phyloP scores from a whole-genome alignment of 805 yeast genomes.

The Pichia gijzeniarum region DNA sequence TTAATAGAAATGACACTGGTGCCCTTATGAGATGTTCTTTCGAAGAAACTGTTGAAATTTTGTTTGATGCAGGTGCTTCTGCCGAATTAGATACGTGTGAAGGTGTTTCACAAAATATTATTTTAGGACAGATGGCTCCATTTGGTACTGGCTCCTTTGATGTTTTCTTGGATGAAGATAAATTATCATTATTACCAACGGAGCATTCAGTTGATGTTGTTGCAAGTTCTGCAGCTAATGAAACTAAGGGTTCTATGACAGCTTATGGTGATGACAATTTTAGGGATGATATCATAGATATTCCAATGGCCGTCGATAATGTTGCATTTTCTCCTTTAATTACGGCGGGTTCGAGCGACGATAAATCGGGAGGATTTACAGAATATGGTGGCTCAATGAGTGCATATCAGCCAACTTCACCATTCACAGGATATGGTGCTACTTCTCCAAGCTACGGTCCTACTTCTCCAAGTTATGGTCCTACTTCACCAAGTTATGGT shows the following conservation, averaged over 20 bases:
- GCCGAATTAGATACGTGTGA: constrained; percentile 98
- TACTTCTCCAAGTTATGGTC: constrained; percentile 43
- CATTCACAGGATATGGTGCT: constrained; percentile 44
- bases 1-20: constrained; percentile 97
- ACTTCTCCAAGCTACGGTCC: constrained; percentile 42
- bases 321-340: constrained; percentile 91
- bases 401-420: constrained; percentile 45
- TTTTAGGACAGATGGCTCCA: constrained; percentile 97
- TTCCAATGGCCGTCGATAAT: constrained; percentile 41
- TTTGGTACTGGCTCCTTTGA: constrained; percentile 98
- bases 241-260: constrained; percentile 78
- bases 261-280: constrained; percentile 74
- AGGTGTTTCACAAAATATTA: constrained; percentile 97
- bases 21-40: constrained; percentile 99
- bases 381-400: constrained; percentile 65
- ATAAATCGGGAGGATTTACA: constrained; percentile 75
- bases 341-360: constrained; percentile 77
- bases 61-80: constrained; percentile 96
- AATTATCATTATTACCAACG: constrained; percentile 61
- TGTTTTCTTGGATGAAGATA: constrained; percentile 86
- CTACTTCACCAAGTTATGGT: constrained; percentile 53
- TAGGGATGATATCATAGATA: constrained; percentile 50
- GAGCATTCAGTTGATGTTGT: constrained; percentile 35
- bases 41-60: constrained; percentile 97
- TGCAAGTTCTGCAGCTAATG: constrained; percentile 36